Base-by-base conservation (phyloP, 73 alveolate species). In the Tetrahymena thermophila region DNA sequence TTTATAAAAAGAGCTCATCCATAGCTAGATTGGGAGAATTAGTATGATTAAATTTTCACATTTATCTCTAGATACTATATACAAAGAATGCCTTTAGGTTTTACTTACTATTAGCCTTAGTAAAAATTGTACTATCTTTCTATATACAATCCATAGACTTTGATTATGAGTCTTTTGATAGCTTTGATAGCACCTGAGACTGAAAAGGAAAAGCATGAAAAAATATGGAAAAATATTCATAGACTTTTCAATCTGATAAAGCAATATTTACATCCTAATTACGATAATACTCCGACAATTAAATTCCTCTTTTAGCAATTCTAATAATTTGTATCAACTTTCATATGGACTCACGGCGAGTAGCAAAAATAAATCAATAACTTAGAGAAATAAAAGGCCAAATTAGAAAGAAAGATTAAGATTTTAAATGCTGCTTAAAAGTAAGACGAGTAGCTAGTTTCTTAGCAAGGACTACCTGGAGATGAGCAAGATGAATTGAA, bases 181-280 rank as follows among this genome's bases (percentile, higher is more conserved):
- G 37, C 89, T 71, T 31, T 71, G 37, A 71, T 71, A 5, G 89
- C 42, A 8, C 89, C 89, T 4, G 89, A 71, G 13, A 71, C 89
- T 71, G 89, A 71, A 71, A 71, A 71, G 89, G 89, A 71, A 71
- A 71, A 71, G 89, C 89, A 71, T 71, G 89, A 71, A n/a, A 71
- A 31, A 71, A n/a, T 71, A n/a, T 71, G 89, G 89, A 71, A 71
- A 71, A 71, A 71, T n/a, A 71, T 71, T 11, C 89, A 71, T 31
- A 71, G 89, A 71, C 37, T 71, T 71, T 71, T 71, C 89, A 71
- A 71, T 25, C 37, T 71, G 8, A 71, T 71, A n/a, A 71, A 71
- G 37, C 89, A 71, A 71, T 71, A 71, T 71, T 71, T 71, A n/a
- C 89, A 71, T 11, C 89, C 89, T 71, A 71, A 71, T 71, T 71